phyloP scores from a whole-genome alignment of 1,284 basidiomycete species.

The Farysia itapuensis region DNA sequence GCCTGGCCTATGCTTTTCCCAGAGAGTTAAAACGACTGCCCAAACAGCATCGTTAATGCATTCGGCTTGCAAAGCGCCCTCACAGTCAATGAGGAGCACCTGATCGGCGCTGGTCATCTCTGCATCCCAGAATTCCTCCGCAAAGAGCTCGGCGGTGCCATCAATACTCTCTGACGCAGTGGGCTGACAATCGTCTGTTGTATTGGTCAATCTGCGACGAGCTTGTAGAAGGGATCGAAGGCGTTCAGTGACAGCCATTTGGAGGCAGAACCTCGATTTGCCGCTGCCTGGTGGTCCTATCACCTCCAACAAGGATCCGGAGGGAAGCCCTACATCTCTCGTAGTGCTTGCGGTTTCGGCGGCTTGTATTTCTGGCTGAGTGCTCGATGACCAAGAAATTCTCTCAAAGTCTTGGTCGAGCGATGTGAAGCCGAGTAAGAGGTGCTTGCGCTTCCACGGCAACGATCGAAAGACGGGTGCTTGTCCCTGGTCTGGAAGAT shows the following conservation, averaged over 20 bases:
- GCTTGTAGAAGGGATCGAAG: constrained; percentile 15
- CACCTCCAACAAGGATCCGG: constrained; percentile 24
- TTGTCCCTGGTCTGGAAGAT: too few relatives aligned
- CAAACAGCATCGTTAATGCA: constrained; percentile 18
- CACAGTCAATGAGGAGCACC: constrained; percentile 26
- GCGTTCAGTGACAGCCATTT: constrained; percentile 22
- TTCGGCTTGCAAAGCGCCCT: constrained; percentile 27
- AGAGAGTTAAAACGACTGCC: constrained; percentile 7
- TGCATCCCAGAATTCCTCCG: constrained; percentile 36
- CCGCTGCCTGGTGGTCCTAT: constrained; percentile 29
- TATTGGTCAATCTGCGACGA: neutral
- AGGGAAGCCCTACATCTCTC: constrained; percentile 14
- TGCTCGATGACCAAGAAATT: neutral
- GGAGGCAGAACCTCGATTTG: constrained; percentile 16
- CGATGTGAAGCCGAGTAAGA: constrained; percentile 8
- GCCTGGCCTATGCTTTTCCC: neutral
- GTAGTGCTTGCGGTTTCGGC: too few relatives aligned
- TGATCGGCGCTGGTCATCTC: constrained; percentile 23
- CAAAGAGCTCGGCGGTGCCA: constrained; percentile 3
- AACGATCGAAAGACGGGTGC: too few relatives aligned
- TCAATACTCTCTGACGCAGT: neutral
- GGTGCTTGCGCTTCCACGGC: neutral
- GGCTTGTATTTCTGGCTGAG: neutral
- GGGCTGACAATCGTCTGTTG: neutral
- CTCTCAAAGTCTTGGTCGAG: constrained; percentile 23